Percentiles rank a stretch among this genome's conserved stretches.
These are phyloP conservation scores for Trichoderma harzianum DNA, from an alignment of 2,329 filamentous ascomycete genomes.

Conservation along the genomic window DNA sequence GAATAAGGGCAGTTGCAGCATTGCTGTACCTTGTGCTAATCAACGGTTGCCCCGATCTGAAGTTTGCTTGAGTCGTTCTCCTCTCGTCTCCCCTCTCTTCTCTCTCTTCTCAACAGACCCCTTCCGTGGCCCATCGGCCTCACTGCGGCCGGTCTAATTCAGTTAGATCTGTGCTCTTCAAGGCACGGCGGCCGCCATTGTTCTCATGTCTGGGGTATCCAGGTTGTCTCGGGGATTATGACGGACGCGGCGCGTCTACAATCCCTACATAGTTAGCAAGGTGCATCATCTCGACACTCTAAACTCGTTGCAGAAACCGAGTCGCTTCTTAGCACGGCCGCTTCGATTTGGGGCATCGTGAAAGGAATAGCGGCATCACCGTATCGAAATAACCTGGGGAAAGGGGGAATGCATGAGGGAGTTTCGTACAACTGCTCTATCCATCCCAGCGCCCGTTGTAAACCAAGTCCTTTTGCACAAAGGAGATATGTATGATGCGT, in stretches of 20 bases:
- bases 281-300: neutral
- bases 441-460: neutral
- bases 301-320: neutral
- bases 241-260: constrained; percentile 1
- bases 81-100: neutral
- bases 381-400: neutral
- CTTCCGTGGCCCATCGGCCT: neutral
- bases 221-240: neutral
- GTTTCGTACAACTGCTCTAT: neutral
- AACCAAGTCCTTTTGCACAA: neutral
- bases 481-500: neutral
- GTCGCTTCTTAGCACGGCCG: neutral
- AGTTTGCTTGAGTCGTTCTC: neutral
- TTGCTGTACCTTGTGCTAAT: neutral
- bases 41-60: neutral
- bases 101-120: neutral
- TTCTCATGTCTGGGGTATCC: constrained; percentile 2
- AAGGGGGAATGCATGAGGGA: neutral
- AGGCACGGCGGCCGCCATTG: neutral
- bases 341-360: neutral
- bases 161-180: neutral
- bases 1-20: neutral
- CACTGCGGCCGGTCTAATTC: neutral
- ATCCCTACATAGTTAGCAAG: neutral
- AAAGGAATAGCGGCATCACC: neutral